phyloP scores from a whole-genome alignment of 2,329 filamentous ascomycete species.

The Dryadomyces quercivorus region DNA sequence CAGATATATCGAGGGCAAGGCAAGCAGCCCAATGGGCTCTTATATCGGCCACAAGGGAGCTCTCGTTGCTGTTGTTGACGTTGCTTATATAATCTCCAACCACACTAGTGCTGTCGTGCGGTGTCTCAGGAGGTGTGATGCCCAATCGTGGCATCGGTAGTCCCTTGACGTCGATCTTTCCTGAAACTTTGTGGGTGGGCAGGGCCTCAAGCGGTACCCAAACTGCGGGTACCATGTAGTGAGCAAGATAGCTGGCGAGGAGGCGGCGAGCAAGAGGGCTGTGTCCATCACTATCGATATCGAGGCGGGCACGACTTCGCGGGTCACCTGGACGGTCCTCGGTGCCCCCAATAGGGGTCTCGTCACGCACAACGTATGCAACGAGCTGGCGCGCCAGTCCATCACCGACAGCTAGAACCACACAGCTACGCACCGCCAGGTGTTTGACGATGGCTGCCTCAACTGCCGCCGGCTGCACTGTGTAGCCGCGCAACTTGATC shows the following conservation, averaged over 20 bases:
- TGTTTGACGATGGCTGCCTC: constrained; percentile 60
- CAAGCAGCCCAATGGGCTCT: constrained; percentile 61
- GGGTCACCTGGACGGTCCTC: constrained; percentile 2
- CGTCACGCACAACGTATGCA: constrained; percentile 62
- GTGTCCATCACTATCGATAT: constrained; percentile 59
- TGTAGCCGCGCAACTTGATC: constrained; percentile 73
- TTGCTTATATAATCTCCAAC: not conserved
- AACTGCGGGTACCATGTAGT: constrained; percentile 72
- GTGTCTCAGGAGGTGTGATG: constrained; percentile 25
- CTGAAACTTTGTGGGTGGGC: constrained; percentile 67
- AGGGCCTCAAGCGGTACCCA: constrained; percentile 63
- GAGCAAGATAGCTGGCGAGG: constrained; percentile 55
- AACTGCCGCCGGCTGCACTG: constrained; percentile 64
- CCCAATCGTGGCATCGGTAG: constrained; percentile 48
- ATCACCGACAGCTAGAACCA: constrained; percentile 62
- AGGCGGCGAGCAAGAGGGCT: constrained; percentile 56
- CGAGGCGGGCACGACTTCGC: constrained; percentile 44
- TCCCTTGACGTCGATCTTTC: constrained; percentile 63
- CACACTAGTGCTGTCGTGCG: constrained; percentile 13
- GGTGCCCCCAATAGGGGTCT: constrained; percentile 30
- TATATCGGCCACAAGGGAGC: constrained; percentile 54
- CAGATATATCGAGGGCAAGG: constrained; percentile 48
- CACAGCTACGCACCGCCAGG: constrained; percentile 59
- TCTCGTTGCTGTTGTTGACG: constrained; percentile 35
- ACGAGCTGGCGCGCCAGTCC: constrained; percentile 64